Evolutionary conservation across 805 yeast genomes (phyloP).

Genomic region (Vanderwaltozyma tropicalis): DNA sequence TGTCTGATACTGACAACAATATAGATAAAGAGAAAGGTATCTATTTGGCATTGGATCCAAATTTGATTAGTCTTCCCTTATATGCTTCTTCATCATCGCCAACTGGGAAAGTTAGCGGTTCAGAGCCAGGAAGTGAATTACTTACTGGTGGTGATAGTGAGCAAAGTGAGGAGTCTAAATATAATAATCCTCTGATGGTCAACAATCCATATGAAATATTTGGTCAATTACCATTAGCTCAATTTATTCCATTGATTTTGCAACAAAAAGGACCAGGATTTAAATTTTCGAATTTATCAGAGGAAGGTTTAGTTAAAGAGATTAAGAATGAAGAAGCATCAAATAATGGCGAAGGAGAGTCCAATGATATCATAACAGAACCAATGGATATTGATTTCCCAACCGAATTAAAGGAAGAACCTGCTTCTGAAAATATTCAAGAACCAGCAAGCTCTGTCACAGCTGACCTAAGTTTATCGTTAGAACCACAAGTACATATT

Average conservation of each 20-base stretch:
- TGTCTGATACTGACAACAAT: neutral
- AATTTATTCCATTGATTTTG: slow-evolving; percentile 49
- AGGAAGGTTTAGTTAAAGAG: slow-evolving; percentile 39
- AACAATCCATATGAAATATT: slow-evolving; percentile 25
- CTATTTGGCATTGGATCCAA: slow-evolving; percentile 28
- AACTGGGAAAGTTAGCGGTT: neutral
- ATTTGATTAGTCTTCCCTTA: slow-evolving; percentile 18
- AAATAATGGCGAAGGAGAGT: slow-evolving; percentile 2
- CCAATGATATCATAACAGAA: slow-evolving; percentile 1
- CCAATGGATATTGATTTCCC: slow-evolving; percentile 2
- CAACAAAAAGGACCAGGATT: slow-evolving; percentile 40
- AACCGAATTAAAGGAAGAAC: neutral
- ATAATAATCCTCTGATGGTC: slow-evolving; percentile 7
- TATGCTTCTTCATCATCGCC: slow-evolving; percentile 1
- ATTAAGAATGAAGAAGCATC: slow-evolving; percentile 19
- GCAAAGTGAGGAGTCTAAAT: neutral
- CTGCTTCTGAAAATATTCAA: neutral
- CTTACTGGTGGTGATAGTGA: neutral
- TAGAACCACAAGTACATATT: neutral
- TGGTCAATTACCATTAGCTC: slow-evolving; percentile 36
- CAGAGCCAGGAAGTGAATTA: neutral
- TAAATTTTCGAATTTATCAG: slow-evolving; percentile 43
- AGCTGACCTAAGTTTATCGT: too few relatives aligned
- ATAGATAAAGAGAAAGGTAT: slow-evolving; percentile 9
- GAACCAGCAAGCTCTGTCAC: neutral